Base-by-base conservation (phyloP, 345 rosid genomes). In the rapeseed (Brassica napus) region DNA sequence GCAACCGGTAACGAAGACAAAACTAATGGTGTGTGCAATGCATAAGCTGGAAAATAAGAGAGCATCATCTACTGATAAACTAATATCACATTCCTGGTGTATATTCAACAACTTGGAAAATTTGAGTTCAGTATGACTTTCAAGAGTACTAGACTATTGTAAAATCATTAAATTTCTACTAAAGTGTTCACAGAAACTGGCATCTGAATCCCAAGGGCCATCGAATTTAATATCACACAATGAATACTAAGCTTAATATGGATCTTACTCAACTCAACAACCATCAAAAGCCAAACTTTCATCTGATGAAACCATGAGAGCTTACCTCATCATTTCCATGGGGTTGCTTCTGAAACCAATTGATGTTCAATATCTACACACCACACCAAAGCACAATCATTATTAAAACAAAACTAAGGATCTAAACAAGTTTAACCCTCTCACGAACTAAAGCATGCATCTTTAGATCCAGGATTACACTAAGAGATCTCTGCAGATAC, bases 301-400 rank as follows among this genome's bases (percentile, higher is more conserved):
- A 57, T 57, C 61, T 18, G 62, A 21, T 58, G 62, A 58, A 58
- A 57, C 23, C 63, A 59, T 23, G n/a, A 59, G 11, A 23, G n/a
- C n/a, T 59, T 9, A 59, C 64, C 64, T 59, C 64, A 24, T 59
- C 64, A 59, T 59, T 59, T 10, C 64, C 64, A 59, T 24, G 64
- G 6, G 63, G 64, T 59, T 59, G 32, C 64, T 59, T 24, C 64
- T 59, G 64, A 59, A 59, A 59, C 64, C 64, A 59, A 59, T 59
- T 59, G 64, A 59, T 59, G 8, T 59, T 60, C 65, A 60, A 11
- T 26, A 59, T 60, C 65, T 60, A 15, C 65, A 60, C 32, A 16
- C 2, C 58, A 49, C 8, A 49, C 2, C 58, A 54, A 2, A 54
- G 57, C 18, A 49, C 8, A 49, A 54, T 21, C 23, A n/a, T 54